These are phyloP conservation scores for Hypoxylon sp. DNA, from an alignment of 2,329 filamentous ascomycete species.

Conservation along the genomic window DNA sequence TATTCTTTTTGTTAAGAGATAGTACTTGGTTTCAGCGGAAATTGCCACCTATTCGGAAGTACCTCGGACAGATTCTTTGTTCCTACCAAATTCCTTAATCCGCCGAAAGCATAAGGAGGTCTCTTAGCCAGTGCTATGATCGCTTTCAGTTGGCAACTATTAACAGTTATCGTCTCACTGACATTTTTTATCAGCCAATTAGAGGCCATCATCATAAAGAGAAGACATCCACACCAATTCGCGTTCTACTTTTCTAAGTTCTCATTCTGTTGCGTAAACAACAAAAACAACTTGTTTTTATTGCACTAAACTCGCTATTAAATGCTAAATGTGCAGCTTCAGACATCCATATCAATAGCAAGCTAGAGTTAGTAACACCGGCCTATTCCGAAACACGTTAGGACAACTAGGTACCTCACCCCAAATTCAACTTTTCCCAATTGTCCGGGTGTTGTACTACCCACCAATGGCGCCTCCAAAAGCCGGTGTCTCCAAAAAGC, in stretches of 20 bases:
- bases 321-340: too few relatives aligned
- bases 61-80: too few relatives aligned
- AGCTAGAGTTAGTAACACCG: neutral
- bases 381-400: neutral
- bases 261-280: neutral
- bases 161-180: neutral
- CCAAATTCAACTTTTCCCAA: neutral
- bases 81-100: too few relatives aligned
- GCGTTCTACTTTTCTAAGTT: neutral
- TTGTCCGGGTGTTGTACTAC: neutral
- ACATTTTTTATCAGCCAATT: neutral
- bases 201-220: neutral
- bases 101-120: too few relatives aligned
- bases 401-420: neutral
- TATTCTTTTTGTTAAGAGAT: too few relatives aligned
- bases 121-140: too few relatives aligned
- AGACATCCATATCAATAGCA: neutral
- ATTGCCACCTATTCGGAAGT: too few relatives aligned
- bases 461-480: slow-evolving; percentile 4
- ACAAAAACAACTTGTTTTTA: neutral
- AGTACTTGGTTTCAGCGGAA: too few relatives aligned
- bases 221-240: neutral
- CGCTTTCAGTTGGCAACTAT: too few relatives aligned
- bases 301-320: neutral
- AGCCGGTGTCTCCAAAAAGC: neutral